These are phyloP conservation scores for Leccinum pachyderme DNA, from an alignment of 1,284 basidiomycete species.

Conservation along the genomic window DNA sequence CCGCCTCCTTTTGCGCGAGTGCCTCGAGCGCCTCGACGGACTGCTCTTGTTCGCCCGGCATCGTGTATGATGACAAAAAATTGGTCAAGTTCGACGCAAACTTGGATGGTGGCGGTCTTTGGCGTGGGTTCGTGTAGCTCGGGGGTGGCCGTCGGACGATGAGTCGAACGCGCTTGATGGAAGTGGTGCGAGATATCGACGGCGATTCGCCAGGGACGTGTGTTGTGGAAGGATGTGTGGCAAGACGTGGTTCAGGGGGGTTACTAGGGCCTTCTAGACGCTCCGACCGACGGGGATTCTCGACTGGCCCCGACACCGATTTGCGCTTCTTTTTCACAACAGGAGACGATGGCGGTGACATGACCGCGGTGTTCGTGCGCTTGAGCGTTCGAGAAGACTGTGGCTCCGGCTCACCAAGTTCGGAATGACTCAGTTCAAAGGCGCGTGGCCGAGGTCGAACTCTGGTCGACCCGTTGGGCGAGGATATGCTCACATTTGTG, in stretches of 20 bases:
- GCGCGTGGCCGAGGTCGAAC: conserved; percentile 7
- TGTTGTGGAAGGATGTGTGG: neutral
- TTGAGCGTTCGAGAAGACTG: conserved; percentile 14
- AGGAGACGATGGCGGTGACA: conserved; percentile 22
- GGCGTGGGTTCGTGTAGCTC: conserved; percentile 62
- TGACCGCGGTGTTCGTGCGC: conserved; percentile 12
- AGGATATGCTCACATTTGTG: conserved; percentile 3
- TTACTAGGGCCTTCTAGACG: conserved; percentile 23
- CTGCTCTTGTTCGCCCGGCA: conserved; percentile 49
- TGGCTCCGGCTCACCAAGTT: neutral
- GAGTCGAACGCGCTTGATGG: conserved; percentile 62
- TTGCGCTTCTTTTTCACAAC: conserved; percentile 27
- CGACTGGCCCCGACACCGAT: conserved; percentile 10
- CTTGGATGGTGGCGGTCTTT: conserved; percentile 54
- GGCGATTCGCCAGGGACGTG: neutral
- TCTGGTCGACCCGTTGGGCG: conserved; percentile 15
- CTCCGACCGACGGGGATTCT: conserved; percentile 22
- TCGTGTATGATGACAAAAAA: conserved; percentile 62
- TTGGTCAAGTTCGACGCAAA: conserved; percentile 52
- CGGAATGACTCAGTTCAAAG: neutral
- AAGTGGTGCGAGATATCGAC: conserved; percentile 16
- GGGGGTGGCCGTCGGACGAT: conserved; percentile 65
- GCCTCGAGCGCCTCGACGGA: conserved; percentile 42
- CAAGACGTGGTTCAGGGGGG: conserved; percentile 8
- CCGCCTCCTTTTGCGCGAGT: conserved; percentile 50